phyloP scores from a whole-genome alignment of 1,139 yeast species.

The Hemisphaericaspora xylanilytica region DNA sequence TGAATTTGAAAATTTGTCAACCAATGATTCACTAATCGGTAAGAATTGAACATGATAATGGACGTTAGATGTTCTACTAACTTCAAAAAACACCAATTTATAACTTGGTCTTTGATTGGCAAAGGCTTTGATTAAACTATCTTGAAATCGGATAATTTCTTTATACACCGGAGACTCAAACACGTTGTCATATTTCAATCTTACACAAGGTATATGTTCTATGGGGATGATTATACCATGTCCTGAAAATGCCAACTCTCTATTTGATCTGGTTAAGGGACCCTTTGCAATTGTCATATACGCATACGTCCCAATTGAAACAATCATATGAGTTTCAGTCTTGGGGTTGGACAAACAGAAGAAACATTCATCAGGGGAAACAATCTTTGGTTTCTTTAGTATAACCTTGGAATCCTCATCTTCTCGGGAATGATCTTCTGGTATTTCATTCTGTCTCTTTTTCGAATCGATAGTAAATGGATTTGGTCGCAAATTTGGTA shows the following conservation, averaged over 20 bases:
- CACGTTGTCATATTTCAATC: conserved; percentile 16
- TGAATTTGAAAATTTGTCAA: conserved; percentile 34
- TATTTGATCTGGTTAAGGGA: conserved; percentile 59
- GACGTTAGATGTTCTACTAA: conserved; percentile 53
- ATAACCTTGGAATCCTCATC: conserved; percentile 10
- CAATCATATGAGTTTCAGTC: conserved; percentile 76
- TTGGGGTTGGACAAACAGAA: conserved; percentile 82
- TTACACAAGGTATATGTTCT: conserved; percentile 59
- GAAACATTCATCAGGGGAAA: conserved; percentile 65
- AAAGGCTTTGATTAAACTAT: conserved; percentile 47
- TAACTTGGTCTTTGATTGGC: conserved; percentile 28
- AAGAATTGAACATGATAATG: conserved; percentile 67
- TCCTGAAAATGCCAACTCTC: conserved; percentile 59
- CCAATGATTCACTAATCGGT: conserved; percentile 50
- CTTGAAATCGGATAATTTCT: conserved; percentile 40
- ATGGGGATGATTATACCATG: conserved; percentile 86
- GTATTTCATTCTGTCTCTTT: conserved; percentile 14
- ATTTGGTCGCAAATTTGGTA: conserved; percentile 25
- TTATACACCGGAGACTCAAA: conserved; percentile 19
- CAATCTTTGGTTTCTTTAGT: conserved; percentile 29
- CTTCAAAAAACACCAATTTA: conserved; percentile 59
- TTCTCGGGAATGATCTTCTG: conserved; percentile 9
- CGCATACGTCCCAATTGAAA: conserved; percentile 64
- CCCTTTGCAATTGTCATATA: conserved; percentile 87
- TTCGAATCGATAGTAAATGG: conserved; percentile 30